Conservation (phyloP, 805 yeast genomes). For the Saturnispora kantuleensis region DNA sequence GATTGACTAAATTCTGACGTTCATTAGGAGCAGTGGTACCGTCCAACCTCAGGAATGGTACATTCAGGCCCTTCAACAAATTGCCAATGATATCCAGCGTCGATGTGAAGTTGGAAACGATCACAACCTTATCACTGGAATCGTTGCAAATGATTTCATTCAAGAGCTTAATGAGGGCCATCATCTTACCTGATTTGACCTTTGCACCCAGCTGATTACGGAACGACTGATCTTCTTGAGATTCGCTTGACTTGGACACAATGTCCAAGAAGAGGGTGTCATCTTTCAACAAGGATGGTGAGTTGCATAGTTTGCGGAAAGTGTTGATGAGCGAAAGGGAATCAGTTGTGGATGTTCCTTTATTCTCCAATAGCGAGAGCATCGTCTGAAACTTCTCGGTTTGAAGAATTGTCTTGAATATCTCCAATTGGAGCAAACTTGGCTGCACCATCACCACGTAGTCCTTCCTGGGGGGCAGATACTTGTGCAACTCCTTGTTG, state of each 20-base stretch:
- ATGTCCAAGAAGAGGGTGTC: slow-evolving; percentile 37
- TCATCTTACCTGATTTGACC: slow-evolving; percentile 53
- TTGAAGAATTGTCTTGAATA: slow-evolving; percentile 43
- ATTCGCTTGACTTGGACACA: slow-evolving; percentile 13
- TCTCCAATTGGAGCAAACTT: slow-evolving; percentile 43
- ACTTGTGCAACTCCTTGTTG: slow-evolving; percentile 41
- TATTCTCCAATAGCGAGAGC: slow-evolving; percentile 15
- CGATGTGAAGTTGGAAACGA: slow-evolving; percentile 82
- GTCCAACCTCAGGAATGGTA: slow-evolving; percentile 59
- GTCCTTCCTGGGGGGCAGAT: slow-evolving; percentile 69
- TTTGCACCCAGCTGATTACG: slow-evolving; percentile 24
- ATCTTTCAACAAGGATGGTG: slow-evolving; percentile 51
- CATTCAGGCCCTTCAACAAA: slow-evolving; percentile 37
- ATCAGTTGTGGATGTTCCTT: slow-evolving; percentile 12
- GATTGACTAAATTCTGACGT: slow-evolving; percentile 55
- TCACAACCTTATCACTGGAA: slow-evolving; percentile 63
- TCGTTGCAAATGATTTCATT: slow-evolving; percentile 31
- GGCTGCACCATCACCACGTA: slow-evolving; percentile 72
- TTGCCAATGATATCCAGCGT: slow-evolving; percentile 70
- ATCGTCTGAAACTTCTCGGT: slow-evolving; percentile 28
- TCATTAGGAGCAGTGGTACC: slow-evolving; percentile 68
- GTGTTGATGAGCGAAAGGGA: slow-evolving; percentile 55
- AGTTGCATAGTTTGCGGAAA: slow-evolving; percentile 74
- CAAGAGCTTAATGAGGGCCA: slow-evolving; percentile 47
- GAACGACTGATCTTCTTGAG: slow-evolving; percentile 16